phyloP scores from a whole-genome alignment of 2,329 filamentous ascomycete species.

The Aspergillus sp. region DNA sequence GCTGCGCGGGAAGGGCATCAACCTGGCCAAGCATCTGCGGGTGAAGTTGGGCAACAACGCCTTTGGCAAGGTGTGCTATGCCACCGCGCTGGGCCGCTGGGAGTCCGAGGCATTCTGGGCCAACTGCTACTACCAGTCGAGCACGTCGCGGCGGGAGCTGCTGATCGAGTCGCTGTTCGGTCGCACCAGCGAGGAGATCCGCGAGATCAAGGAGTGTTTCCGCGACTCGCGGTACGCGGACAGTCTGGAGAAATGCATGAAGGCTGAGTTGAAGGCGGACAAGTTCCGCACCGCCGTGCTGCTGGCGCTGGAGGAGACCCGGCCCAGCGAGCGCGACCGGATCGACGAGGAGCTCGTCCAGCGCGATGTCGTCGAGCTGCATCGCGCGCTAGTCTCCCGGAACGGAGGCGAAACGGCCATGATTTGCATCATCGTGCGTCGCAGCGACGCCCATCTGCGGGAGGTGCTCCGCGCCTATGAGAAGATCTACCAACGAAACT shows the following conservation, averaged over 20 bases:
- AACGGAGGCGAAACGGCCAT: constrained; percentile 85
- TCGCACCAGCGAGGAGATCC: constrained; percentile 81
- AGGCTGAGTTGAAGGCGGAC: constrained; percentile 87
- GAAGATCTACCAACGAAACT: constrained; percentile 70
- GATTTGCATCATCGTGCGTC: constrained; percentile 76
- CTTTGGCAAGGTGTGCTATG: constrained; percentile 88
- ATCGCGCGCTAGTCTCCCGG: constrained; percentile 65
- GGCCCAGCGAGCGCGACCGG: constrained; percentile 78
- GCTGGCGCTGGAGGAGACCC: constrained; percentile 74
- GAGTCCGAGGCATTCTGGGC: constrained; percentile 97
- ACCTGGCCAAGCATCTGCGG: constrained; percentile 52
- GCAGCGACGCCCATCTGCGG: constrained; percentile 77
- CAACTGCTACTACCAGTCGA: constrained; percentile 94
- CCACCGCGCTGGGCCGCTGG: constrained; percentile 84
- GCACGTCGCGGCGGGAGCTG: constrained; percentile 79
- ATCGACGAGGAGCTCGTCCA: constrained; percentile 62
- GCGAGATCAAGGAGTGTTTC: constrained; percentile 82
- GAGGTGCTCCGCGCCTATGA: constrained; percentile 80
- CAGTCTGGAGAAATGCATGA: constrained; percentile 79
- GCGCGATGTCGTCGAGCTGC: constrained; percentile 71
- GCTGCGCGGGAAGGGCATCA: constrained; percentile 48
- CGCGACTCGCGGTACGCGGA: constrained; percentile 89
- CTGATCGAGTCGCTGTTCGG: constrained; percentile 94
- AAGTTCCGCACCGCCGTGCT: constrained; percentile 92
- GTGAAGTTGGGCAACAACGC: constrained; percentile 48